These are phyloP conservation scores for Saturnispora zaruensis DNA, from an alignment of 805 yeast genomes.

Conservation along the genomic window DNA sequence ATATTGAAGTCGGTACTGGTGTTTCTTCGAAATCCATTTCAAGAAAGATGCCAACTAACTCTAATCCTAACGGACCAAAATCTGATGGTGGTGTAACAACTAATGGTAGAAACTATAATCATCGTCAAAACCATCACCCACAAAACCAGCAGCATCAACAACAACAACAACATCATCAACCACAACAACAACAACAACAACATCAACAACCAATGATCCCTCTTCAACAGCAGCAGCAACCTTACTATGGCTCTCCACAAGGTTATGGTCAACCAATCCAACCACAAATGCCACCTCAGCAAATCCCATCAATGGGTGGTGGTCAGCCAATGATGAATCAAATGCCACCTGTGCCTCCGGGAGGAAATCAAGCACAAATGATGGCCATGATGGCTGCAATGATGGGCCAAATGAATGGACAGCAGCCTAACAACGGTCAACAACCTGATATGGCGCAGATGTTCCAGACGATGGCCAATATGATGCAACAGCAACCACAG, in stretches of 20 bases:
- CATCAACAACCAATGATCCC: slow-evolving; percentile 9
- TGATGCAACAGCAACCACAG: slow-evolving; percentile 26
- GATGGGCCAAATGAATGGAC: slow-evolving; percentile 24
- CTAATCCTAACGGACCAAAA: slow-evolving; percentile 76
- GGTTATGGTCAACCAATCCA: slow-evolving; percentile 5
- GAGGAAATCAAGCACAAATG: slow-evolving; percentile 23
- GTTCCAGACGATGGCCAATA: slow-evolving; percentile 30
- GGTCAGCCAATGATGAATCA: background rate
- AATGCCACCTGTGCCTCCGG: slow-evolving; percentile 6
- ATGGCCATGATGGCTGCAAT: slow-evolving; percentile 30
- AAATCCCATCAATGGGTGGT: background rate
- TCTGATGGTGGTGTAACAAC: slow-evolving; percentile 36
- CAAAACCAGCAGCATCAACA: slow-evolving; percentile 3
- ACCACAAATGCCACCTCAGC: slow-evolving; percentile 7
- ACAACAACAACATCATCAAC: background rate
- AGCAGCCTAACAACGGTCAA: slow-evolving; percentile 15
- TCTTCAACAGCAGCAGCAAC: slow-evolving; percentile 9
- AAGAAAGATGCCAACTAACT: slow-evolving; percentile 86
- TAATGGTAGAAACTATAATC: background rate
- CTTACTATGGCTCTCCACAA: slow-evolving; percentile 9
- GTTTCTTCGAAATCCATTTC: slow-evolving; percentile 88
- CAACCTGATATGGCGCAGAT: slow-evolving; percentile 26
- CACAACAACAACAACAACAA: slow-evolving; percentile 4
- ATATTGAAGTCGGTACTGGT: slow-evolving; percentile 92
- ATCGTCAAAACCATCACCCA: slow-evolving; percentile 2